Conservation (phyloP, 2,329 filamentous ascomycete species). For the Aspergillus nomiae region DNA sequence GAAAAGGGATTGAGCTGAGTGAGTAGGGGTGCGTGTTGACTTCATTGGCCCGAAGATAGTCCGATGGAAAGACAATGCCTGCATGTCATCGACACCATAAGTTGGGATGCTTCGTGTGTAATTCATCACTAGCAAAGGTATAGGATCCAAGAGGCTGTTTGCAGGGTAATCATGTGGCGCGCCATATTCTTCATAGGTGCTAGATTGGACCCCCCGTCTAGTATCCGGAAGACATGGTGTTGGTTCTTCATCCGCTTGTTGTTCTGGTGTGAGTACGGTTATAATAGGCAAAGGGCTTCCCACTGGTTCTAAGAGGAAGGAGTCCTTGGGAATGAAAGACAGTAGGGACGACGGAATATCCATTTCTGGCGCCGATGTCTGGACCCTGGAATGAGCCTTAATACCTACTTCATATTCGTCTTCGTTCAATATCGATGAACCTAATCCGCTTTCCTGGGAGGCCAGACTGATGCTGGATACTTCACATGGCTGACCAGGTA, state of each 20-base stretch:
- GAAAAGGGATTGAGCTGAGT: slow-evolving; percentile 11
- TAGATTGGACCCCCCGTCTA: neutral
- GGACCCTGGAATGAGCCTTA: neutral
- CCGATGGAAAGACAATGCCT: slow-evolving; percentile 13
- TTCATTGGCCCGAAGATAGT: slow-evolving; percentile 11
- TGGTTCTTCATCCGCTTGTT: neutral
- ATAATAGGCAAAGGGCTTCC: neutral
- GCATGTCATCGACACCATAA: slow-evolving; percentile 8
- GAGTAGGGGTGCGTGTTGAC: slow-evolving; percentile 8
- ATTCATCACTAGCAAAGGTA: neutral
- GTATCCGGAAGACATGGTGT: neutral
- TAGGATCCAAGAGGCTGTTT: no score
- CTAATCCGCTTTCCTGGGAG: neutral
- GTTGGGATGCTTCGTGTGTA: neutral
- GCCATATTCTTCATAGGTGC: neutral
- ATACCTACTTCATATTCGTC: neutral
- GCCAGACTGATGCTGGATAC: neutral
- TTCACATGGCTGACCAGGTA: neutral
- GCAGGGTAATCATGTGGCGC: neutral
- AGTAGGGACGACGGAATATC: no score
- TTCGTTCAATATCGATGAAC: neutral
- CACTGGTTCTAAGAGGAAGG: neutral
- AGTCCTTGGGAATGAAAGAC: neutral
- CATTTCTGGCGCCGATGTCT: neutral
- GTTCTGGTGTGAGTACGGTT: neutral